Evolutionary conservation across 495 filamentous ascomycete genomes (phyloP).

Genomic region (Penicillium longicatenatum): DNA sequence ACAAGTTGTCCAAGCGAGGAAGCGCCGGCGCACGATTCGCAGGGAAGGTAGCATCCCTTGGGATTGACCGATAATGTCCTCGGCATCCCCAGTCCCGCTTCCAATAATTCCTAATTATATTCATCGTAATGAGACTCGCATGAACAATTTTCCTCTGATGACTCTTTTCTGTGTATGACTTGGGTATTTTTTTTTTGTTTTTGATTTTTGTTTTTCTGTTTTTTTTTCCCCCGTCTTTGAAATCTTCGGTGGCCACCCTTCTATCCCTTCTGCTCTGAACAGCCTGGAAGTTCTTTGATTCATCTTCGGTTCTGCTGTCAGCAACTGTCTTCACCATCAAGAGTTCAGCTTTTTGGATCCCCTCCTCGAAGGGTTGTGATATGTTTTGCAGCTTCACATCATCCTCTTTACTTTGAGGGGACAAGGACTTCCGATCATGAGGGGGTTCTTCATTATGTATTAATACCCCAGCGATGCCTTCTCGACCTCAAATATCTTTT

Average conservation of each 20-base stretch:
- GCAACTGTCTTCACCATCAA: not conserved
- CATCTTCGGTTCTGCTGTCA: not conserved
- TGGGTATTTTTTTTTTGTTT: constrained; percentile 15
- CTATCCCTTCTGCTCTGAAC: not conserved
- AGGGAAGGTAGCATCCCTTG: constrained; percentile 50
- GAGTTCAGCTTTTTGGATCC: not conserved
- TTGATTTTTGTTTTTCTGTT: not conserved
- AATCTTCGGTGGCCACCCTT: not conserved
- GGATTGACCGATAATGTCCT: constrained; percentile 42
- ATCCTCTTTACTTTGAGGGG: not conserved
- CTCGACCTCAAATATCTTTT: not conserved
- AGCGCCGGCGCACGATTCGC: constrained; percentile 53
- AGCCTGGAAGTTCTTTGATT: not conserved
- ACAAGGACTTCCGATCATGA: not conserved
- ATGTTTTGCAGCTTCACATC: not conserved
- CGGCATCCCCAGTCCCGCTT: not conserved
- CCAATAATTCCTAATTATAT: constrained; percentile 28
- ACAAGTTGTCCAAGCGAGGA: constrained; percentile 54
- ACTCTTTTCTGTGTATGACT: constrained; percentile 18
- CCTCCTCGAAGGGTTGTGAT: not conserved
- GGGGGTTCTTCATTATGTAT: not conserved
- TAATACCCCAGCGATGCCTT: not conserved
- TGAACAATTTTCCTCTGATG: constrained; percentile 23
- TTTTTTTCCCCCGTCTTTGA: not conserved
- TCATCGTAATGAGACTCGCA: constrained; percentile 26